A percentile compares a stretch with the other conserved stretches of the same genome.
phyloP scores from a whole-genome alignment of 208 protist species.

The Leishmania tropica region DNA sequence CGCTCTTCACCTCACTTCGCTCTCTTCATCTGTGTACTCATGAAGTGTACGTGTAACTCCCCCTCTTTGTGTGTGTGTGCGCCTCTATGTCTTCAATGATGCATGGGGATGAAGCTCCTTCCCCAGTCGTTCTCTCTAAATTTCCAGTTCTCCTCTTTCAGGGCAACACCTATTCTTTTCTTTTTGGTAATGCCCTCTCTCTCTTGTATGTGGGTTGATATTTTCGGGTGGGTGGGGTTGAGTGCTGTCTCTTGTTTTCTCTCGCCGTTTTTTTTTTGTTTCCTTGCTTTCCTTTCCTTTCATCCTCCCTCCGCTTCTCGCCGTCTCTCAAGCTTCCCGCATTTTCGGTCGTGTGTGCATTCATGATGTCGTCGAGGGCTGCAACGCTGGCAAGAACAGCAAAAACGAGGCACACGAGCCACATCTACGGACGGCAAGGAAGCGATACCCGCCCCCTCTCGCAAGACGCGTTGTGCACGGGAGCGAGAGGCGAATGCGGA shows the following conservation, averaged over 20 bases:
- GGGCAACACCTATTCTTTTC: neutral
- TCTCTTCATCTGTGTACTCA: neutral
- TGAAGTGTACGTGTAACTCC: neutral
- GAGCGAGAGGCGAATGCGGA: neutral
- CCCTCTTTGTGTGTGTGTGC: conserved; percentile 10
- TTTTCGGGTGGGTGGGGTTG: neutral
- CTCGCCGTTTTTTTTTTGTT: neutral
- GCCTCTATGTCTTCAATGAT: conserved; percentile 1
- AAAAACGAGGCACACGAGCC: neutral
- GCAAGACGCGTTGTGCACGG: neutral
- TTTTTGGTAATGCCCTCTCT: neutral
- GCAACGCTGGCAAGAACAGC: neutral
- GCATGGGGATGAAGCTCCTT: neutral
- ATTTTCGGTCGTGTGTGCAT: neutral
- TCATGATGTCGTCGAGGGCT: neutral
- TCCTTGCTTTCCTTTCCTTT: neutral
- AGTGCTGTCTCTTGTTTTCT: neutral
- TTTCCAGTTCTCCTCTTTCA: neutral
- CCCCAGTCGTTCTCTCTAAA: neutral
- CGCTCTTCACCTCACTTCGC: neutral
- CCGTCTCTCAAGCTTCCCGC: neutral
- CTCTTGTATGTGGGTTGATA: neutral
- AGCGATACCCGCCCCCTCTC: neutral
- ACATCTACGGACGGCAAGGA: neutral
- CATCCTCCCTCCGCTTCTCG: neutral